These are phyloP conservation scores for Fusarium sp. DNA, from an alignment of 2,329 filamentous ascomycete species.

Conservation along the genomic window DNA sequence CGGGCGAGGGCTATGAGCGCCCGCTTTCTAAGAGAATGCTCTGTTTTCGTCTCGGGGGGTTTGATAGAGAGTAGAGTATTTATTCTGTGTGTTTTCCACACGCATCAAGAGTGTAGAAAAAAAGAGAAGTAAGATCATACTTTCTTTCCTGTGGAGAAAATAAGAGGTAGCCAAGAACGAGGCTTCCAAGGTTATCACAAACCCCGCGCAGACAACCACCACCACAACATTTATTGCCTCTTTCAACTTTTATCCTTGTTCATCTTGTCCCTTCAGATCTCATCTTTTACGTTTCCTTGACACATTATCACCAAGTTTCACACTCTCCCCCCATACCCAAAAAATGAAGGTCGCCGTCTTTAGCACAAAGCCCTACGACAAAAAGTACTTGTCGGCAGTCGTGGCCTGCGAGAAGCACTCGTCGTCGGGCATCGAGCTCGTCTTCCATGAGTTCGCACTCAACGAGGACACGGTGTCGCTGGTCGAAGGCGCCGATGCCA, in stretches of 20 bases:
- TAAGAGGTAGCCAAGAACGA: slow-evolving; percentile 21
- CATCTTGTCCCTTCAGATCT: neutral
- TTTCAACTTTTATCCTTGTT: slow-evolving; percentile 3
- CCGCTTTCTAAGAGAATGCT: neutral
- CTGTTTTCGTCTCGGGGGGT: neutral
- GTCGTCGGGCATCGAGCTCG: slow-evolving; percentile 55
- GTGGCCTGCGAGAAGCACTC: slow-evolving; percentile 46
- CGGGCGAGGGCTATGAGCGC: neutral
- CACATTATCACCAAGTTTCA: slow-evolving; percentile 3
- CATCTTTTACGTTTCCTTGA: neutral
- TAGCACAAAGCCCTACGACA: slow-evolving; percentile 70
- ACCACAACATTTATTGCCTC: neutral
- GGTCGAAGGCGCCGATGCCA: slow-evolving; percentile 60
- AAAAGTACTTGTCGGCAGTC: slow-evolving; percentile 59
- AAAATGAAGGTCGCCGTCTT: slow-evolving; percentile 68
- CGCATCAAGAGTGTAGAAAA: neutral
- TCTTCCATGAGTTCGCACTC: slow-evolving; percentile 66
- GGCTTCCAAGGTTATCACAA: slow-evolving; percentile 27
- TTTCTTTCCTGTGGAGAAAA: slow-evolving; percentile 35
- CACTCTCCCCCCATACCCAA: neutral
- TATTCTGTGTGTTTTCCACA: neutral
- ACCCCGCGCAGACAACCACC: slow-evolving; percentile 28
- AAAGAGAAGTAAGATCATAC: neutral
- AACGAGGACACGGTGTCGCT: slow-evolving; percentile 63
- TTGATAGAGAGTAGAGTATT: neutral